Conservation (phyloP, 106 monocot species). For the Phalaenopsis equestris region DNA sequence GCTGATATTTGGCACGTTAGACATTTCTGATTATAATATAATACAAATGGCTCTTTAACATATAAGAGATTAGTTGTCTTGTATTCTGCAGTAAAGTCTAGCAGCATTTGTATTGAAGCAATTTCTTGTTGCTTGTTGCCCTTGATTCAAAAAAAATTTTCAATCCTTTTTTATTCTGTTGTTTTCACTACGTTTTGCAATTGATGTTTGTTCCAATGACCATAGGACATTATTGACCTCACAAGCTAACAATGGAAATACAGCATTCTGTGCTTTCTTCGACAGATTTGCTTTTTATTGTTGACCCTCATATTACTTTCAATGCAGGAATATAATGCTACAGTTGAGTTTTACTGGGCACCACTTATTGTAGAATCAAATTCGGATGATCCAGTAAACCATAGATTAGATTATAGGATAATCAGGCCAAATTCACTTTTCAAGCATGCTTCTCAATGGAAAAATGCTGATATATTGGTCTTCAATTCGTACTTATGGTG, state of each 20-base stretch:
- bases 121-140: neutral
- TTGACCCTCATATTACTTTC: neutral
- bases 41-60: neutral
- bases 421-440: conserved; percentile 42
- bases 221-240: neutral
- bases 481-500: conserved; percentile 85
- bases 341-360: conserved; percentile 83
- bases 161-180: neutral
- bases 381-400: conserved; percentile 83
- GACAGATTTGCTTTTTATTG: neutral
- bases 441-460: conserved; percentile 69
- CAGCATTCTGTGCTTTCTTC: neutral
- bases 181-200: neutral
- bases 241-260: neutral
- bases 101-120: neutral
- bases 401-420: conserved; percentile 60
- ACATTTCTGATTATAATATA: neutral
- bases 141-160: neutral
- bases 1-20: neutral
- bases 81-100: neutral
- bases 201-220: conserved; percentile 1
- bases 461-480: conserved; percentile 61
- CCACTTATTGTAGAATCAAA: conserved; percentile 80
- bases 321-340: conserved; percentile 65
- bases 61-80: neutral